phyloP scores from a whole-genome alignment of 805 yeast genomes.

The Wickerhamomyces queroliae region DNA sequence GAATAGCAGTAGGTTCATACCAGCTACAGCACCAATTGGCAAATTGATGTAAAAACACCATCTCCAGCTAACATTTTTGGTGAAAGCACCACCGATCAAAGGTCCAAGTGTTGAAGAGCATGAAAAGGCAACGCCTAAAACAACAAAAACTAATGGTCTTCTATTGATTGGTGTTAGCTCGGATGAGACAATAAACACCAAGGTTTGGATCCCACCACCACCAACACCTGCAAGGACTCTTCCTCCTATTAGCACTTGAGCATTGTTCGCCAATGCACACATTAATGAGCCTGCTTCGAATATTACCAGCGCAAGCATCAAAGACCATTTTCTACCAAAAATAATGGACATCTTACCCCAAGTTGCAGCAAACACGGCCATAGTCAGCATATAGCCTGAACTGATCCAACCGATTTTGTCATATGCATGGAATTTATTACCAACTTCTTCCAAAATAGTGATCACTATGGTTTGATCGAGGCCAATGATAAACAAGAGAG shows the following conservation, averaged over 20 bases:
- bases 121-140: neutral
- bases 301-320: constrained; percentile 41
- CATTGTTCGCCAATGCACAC: constrained; percentile 45
- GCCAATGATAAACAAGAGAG: constrained; percentile 32
- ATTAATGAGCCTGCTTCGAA: constrained; percentile 61
- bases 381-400: constrained; percentile 48
- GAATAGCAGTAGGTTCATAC: constrained; percentile 26
- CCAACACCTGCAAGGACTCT: constrained; percentile 69
- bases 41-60: constrained; percentile 62
- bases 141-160: constrained; percentile 9
- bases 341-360: constrained; percentile 55
- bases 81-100: constrained; percentile 50
- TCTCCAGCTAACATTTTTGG: constrained; percentile 47
- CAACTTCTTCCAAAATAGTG: constrained; percentile 44
- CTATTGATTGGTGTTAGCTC: constrained; percentile 36
- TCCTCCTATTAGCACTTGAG: constrained; percentile 64
- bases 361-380: constrained; percentile 46
- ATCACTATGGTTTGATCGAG: constrained; percentile 56
- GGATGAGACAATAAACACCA: constrained; percentile 50
- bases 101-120: constrained; percentile 42
- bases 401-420: constrained; percentile 55
- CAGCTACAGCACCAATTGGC: constrained; percentile 48
- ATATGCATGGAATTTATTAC: constrained; percentile 42
- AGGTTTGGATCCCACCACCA: constrained; percentile 59
- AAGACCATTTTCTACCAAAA: constrained; percentile 48